phyloP scores from a whole-genome alignment of 2,329 filamentous ascomycete species.

The Canariomyces notabilis region DNA sequence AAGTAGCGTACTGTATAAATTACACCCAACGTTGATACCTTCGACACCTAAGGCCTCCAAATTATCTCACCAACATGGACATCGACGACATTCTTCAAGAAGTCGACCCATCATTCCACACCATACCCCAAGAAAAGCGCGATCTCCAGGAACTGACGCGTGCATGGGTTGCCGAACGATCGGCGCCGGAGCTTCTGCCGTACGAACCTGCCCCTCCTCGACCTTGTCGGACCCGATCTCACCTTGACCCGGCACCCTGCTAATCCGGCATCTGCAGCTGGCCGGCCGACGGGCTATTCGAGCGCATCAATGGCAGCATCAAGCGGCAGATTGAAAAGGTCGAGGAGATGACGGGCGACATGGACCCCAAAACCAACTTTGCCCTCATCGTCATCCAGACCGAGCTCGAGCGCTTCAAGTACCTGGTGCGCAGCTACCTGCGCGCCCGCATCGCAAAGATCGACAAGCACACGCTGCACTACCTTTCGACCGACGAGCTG shows the following conservation, averaged over 20 bases:
- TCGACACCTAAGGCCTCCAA: background rate
- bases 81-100: constrained; percentile 76
- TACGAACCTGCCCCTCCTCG: constrained; percentile 40
- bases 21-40: no score
- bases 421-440: constrained; percentile 76
- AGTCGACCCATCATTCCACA: constrained; percentile 57
- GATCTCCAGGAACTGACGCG: constrained; percentile 88
- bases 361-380: constrained; percentile 90
- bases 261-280: constrained; percentile 39
- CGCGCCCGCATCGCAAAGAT: constrained; percentile 88
- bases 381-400: constrained; percentile 92
- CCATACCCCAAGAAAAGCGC: constrained; percentile 54
- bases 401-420: constrained; percentile 91
- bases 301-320: constrained; percentile 67
- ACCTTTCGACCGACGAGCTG: constrained; percentile 54
- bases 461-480: constrained; percentile 70
- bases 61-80: constrained; percentile 60
- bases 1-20: no score
- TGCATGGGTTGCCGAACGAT: constrained; percentile 88
- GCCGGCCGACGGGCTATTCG: constrained; percentile 69
- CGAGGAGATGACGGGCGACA: constrained; percentile 65
- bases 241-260: background rate
- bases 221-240: no score
- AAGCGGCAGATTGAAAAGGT: constrained; percentile 36
- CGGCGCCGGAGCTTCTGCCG: constrained; percentile 80